Percentiles rank a stretch among this genome's conserved stretches.
phyloP scores from a whole-genome alignment of 1,139 yeast species.

The Saccharomycopsis phalli region DNA sequence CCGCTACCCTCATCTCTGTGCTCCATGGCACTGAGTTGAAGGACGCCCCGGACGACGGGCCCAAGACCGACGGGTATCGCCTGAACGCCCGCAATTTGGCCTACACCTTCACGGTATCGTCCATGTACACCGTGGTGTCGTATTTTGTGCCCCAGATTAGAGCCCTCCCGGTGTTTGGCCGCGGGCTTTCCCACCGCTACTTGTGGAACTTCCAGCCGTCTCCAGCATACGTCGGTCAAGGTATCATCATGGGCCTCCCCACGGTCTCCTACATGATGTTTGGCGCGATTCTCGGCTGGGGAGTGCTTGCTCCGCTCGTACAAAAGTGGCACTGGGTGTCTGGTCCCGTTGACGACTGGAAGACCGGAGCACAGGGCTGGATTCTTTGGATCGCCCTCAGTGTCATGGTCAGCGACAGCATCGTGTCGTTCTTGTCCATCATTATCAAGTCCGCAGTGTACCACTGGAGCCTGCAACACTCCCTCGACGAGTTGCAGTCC shows the following conservation, averaged over 20 bases:
- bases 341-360: constrained; percentile 88
- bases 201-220: constrained; percentile 91
- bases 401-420: constrained; percentile 88
- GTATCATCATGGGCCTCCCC: constrained; percentile 92
- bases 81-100: constrained; percentile 51
- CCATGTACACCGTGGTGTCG: constrained; percentile 60
- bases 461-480: too few relatives aligned
- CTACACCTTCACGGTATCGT: constrained; percentile 58
- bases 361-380: constrained; percentile 95
- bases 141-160: constrained; percentile 67
- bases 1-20: constrained; percentile 86
- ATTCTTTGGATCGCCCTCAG: constrained; percentile 89
- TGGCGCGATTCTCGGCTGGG: constrained; percentile 93
- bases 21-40: constrained; percentile 59
- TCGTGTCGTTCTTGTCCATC: constrained; percentile 69
- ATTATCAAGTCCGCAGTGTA: constrained; percentile 40
- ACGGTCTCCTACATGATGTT: constrained; percentile 87
- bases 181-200: constrained; percentile 50
- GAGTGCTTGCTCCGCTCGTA: constrained; percentile 71
- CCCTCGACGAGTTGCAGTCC: constrained; percentile 12
- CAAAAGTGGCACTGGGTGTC: constrained; percentile 62
- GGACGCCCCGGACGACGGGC: background rate
- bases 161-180: constrained; percentile 70
- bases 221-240: constrained; percentile 96
- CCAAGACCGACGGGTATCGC: constrained; percentile 30